A percentile compares a stretch with the other conserved stretches of the same genome.
Conservation (phyloP, 768 basidiomycete genomes). For the Pleurotus eryngii region DNA sequence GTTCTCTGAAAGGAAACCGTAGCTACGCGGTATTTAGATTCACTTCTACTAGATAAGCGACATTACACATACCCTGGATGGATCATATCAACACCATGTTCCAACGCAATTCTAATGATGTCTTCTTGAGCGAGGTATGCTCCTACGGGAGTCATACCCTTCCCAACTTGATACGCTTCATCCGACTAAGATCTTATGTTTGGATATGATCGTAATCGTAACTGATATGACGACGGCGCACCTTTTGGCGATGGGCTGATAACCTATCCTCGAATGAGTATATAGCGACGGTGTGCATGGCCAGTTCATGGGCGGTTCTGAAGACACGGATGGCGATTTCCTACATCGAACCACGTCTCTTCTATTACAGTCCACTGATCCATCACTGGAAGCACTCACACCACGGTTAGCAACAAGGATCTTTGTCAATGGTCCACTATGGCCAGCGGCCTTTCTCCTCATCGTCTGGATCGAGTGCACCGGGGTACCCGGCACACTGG, state of each 20-base stretch:
- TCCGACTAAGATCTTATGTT: conserved; percentile 62
- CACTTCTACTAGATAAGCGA: neutral
- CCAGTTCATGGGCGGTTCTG: conserved; percentile 96
- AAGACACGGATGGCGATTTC: conserved; percentile 99
- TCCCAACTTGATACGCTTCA: conserved; percentile 98
- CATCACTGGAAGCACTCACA: conserved; percentile 41
- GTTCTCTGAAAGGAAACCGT: conserved; percentile 98
- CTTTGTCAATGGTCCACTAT: conserved; percentile 85
- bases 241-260: conserved; percentile 97
- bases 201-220: too few species aligned
- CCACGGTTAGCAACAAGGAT: conserved; percentile 91
- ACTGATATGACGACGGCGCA: conserved; percentile 19
- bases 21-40: conserved; percentile 42
- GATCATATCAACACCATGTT: conserved; percentile 99
- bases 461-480: conserved; percentile 90
- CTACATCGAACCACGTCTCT: conserved; percentile 33
- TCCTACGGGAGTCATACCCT: conserved; percentile 91
- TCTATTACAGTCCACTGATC: conserved; percentile 8
- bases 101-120: conserved; percentile 93
- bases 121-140: conserved; percentile 98
- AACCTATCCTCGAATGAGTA: conserved; percentile 97
- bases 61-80: conserved; percentile 76
- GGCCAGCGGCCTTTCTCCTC: conserved; percentile 88
- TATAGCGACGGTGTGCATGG: conserved; percentile 99
- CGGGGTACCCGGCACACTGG: conserved; percentile 79